These are phyloP conservation scores for Taiwanofungus camphoratus DNA, from an alignment of 1,284 basidiomycete genomes.

Conservation along the genomic window DNA sequence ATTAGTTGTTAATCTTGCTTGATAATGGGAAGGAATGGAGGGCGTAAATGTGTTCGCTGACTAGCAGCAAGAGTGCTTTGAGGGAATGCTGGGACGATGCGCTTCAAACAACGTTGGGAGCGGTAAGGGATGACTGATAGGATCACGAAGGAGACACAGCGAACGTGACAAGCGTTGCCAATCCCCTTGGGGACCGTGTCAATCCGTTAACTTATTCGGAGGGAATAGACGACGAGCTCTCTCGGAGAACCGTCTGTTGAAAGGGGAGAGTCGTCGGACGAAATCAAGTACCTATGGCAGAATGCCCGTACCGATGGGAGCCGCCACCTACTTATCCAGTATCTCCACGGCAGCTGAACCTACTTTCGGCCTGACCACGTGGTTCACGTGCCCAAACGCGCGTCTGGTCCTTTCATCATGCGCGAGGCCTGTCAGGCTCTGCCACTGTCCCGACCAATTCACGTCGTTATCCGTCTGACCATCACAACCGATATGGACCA, in stretches of 20 bases:
- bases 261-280: too few relatives aligned
- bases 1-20: slow-evolving; percentile 28
- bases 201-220: slow-evolving; percentile 9
- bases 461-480: background rate
- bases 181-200: slow-evolving; percentile 33
- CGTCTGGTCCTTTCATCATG: too few relatives aligned
- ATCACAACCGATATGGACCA: slow-evolving; percentile 46
- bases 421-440: background rate
- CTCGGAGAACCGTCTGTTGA: slow-evolving; percentile 1
- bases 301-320: too few relatives aligned
- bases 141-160: slow-evolving; percentile 18
- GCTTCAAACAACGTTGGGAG: slow-evolving; percentile 7
- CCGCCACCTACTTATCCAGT: too few relatives aligned
- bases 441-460: background rate
- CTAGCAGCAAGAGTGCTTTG: slow-evolving; percentile 10
- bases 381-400: too few relatives aligned
- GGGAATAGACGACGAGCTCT: background rate
- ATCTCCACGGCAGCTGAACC: too few relatives aligned
- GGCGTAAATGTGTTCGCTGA: slow-evolving; percentile 10
- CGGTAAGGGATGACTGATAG: slow-evolving; percentile 14
- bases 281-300: too few relatives aligned
- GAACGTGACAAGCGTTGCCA: slow-evolving; percentile 19
- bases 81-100: background rate
- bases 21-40: slow-evolving; percentile 8
- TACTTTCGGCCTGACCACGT: too few relatives aligned